Conservation (phyloP, 768 basidiomycete genomes). For the Amanita brunnescens region DNA sequence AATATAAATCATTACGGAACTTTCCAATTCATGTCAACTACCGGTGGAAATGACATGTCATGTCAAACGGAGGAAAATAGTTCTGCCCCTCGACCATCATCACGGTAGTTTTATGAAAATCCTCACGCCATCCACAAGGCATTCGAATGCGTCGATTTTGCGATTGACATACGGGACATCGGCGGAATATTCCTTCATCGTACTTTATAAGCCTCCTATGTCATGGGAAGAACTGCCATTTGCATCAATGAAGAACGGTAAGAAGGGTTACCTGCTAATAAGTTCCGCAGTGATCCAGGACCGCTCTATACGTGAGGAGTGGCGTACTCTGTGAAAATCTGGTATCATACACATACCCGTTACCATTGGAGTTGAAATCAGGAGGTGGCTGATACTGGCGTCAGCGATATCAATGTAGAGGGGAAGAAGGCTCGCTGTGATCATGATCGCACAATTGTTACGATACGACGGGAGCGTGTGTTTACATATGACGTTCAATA, state of each 20-base stretch:
- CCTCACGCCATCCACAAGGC: background rate
- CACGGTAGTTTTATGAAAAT: background rate
- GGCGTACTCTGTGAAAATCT: background rate
- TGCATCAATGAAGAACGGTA: background rate
- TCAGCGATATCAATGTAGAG: background rate
- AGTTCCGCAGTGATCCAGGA: background rate
- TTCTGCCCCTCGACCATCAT: background rate
- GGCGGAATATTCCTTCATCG: background rate
- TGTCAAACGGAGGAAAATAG: background rate
- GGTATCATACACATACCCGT: background rate
- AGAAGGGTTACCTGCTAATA: background rate
- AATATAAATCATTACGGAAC: background rate
- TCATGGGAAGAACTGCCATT: background rate
- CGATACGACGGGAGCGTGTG: background rate
- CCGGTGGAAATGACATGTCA: slow-evolving; percentile 1
- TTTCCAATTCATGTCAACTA: background rate
- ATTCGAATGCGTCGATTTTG: background rate
- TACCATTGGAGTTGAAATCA: background rate
- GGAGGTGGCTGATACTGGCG: background rate
- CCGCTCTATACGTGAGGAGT: background rate
- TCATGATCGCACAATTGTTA: background rate
- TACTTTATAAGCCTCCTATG: background rate
- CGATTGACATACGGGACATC: background rate
- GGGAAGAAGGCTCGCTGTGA: background rate
- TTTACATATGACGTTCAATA: no score